Percentiles rank a stretch among this genome's conserved stretches.
Conservation (phyloP, 306 rosid genomes). For the Sechiopsis laciniata region DNA sequence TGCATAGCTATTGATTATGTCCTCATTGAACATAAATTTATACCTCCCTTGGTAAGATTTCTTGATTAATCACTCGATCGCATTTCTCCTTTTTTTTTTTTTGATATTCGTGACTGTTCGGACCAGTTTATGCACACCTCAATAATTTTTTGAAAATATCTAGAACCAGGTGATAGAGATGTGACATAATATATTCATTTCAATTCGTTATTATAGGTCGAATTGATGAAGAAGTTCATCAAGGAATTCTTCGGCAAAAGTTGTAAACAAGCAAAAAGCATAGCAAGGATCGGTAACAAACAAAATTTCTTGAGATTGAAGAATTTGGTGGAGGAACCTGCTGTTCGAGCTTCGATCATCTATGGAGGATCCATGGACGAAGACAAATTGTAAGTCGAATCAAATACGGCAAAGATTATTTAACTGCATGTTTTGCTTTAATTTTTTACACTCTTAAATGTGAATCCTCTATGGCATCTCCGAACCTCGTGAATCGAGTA, state of each 20-base stretch:
- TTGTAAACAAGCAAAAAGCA: conserved; percentile 32
- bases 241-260: conserved; percentile 50
- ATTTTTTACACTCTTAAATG: background rate
- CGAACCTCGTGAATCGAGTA: background rate
- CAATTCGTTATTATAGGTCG: conserved; percentile 30
- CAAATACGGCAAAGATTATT: too few relatives aligned
- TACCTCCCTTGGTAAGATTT: conserved; percentile 40
- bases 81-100: too few relatives aligned
- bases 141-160: too few relatives aligned
- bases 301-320: conserved; percentile 45
- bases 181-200: background rate
- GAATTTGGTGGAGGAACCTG: conserved; percentile 38
- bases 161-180: too few relatives aligned
- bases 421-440: too few relatives aligned
- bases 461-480: conserved; percentile 9
- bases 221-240: conserved; percentile 36
- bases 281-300: conserved; percentile 52
- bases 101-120: too few relatives aligned
- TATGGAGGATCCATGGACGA: conserved; percentile 62
- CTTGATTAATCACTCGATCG: background rate
- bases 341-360: conserved; percentile 42
- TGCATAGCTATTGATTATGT: conserved; percentile 66
- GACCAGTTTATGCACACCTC: too few relatives aligned
- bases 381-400: conserved; percentile 43
- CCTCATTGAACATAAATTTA: conserved; percentile 46